Base-by-base conservation (phyloP, 345 rosid genomes). In the Draba incana region DNA sequence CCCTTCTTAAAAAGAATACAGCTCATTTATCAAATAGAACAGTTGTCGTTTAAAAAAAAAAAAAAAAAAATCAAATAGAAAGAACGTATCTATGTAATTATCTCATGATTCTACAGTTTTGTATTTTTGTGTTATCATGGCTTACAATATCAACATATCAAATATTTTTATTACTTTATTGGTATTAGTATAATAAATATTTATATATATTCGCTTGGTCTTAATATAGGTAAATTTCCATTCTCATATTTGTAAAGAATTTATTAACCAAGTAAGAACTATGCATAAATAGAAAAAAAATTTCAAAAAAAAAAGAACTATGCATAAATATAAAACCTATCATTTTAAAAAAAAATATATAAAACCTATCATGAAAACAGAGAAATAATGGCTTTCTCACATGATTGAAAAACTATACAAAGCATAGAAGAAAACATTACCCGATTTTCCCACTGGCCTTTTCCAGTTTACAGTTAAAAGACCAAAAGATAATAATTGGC, bases 401-500 rank as follows among this genome's bases (percentile, higher is more conserved):
- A 66, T 58, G 42, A 37, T 51, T 66, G 58, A 37, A 60, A 20
- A 75, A 41, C 62, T 10, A 54, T 54, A 48, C 39, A 68, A 68
- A 51, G 12, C 37, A 27, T 48, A 64, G 14, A 57, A 53, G 8
- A 37, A 58, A 61, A 47, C 62, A 45, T 62, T 15, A 45, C 49
- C 59, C 1, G 45, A 54, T 60, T 62, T 62, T 68, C 30, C 55
- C 28, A 2, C 31, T 75, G 74, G 31, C 65, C 54, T 68, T 67
- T 75, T 75, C 47, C 30, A 4, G 53, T 55, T 52, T 55, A 54
- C 64, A 75, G 58, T 62, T 44, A 62, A 68, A 66, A 62, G 15
- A 68, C 72, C 41, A 66, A 28, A 42, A 58, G 59, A 48, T 64
- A 53, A 49, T 60, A 68, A 74, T 61, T 74, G 68, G 51, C 73